A percentile compares a stretch with the other conserved stretches of the same genome.
Evolutionary conservation across 192 early-diverging fungal species (phyloP).

Genomic region (Entomortierella parvispora): DNA sequence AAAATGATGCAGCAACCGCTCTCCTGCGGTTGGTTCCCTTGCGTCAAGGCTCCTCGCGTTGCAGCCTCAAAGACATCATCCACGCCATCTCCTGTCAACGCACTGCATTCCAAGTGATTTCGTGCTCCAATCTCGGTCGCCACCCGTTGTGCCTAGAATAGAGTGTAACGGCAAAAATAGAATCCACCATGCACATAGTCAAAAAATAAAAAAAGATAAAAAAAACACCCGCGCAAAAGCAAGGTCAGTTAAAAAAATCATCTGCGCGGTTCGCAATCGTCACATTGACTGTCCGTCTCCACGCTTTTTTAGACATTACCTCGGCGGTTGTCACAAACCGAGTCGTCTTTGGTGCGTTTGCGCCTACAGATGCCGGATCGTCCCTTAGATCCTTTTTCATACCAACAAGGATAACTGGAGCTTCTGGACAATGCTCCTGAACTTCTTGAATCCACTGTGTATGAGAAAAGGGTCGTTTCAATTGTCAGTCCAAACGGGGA

Average conservation of each 20-base stretch:
- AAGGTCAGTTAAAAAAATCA: too few species aligned
- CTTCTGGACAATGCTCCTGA: conserved; percentile 79
- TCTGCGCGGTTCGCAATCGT: background rate
- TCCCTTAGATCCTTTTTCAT: conserved; percentile 91
- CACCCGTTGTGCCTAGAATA: conserved; percentile 69
- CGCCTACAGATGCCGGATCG: conserved; percentile 73
- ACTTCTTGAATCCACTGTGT: conserved; percentile 90
- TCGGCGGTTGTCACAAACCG: conserved; percentile 78
- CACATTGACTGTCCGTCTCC: background rate
- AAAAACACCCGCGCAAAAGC: background rate
- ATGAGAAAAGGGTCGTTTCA: background rate
- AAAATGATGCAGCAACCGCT: conserved; percentile 47
- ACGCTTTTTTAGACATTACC: conserved; percentile 49
- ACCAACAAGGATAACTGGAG: conserved; percentile 89
- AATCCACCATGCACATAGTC: background rate
- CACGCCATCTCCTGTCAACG: conserved; percentile 77
- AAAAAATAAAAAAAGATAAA: conserved; percentile 12
- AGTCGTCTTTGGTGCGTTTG: conserved; percentile 72
- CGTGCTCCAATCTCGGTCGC: conserved; percentile 77
- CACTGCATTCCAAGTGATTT: conserved; percentile 87
- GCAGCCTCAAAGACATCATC: conserved; percentile 66
- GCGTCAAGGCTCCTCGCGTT: conserved; percentile 54
- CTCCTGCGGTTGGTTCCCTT: conserved; percentile 46
- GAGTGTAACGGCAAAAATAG: background rate
- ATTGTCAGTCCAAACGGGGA: background rate